Conservation (phyloP, 129 eudicot genomes). For the Artemisia tridentata region DNA sequence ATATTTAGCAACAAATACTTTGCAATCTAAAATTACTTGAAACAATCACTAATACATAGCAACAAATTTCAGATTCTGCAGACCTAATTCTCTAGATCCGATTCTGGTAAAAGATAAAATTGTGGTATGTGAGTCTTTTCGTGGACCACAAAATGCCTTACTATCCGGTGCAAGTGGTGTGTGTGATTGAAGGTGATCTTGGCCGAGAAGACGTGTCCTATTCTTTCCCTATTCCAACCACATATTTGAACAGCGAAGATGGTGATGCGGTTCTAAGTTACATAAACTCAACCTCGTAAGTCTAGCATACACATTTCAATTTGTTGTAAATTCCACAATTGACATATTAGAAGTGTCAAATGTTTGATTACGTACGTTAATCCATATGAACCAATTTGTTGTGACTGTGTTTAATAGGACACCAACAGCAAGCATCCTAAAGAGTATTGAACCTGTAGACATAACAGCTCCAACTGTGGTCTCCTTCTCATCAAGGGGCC, state of each 20-base stretch:
- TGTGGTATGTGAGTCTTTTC: conserved; percentile 30
- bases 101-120: conserved; percentile 30
- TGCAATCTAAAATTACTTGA: neutral
- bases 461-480: conserved; percentile 59
- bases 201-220: conserved; percentile 30
- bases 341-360: neutral
- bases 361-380: too few relatives aligned
- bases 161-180: conserved; percentile 32
- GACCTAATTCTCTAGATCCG: conserved; percentile 27
- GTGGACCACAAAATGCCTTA: conserved; percentile 13
- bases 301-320: neutral
- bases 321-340: neutral
- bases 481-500: conserved; percentile 76
- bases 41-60: neutral
- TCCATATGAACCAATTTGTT: neutral
- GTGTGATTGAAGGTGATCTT: conserved; percentile 30
- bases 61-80: conserved; percentile 32
- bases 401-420: conserved; percentile 16
- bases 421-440: conserved; percentile 41
- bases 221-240: conserved; percentile 27
- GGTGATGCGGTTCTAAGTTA: conserved; percentile 33
- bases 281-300: conserved; percentile 40
- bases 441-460: conserved; percentile 35
- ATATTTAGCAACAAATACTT: too few relatives aligned
- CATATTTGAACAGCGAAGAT: conserved; percentile 37